phyloP scores from a whole-genome alignment of 129 eudicot genomes.

The Centrapalus pauciflorus region DNA sequence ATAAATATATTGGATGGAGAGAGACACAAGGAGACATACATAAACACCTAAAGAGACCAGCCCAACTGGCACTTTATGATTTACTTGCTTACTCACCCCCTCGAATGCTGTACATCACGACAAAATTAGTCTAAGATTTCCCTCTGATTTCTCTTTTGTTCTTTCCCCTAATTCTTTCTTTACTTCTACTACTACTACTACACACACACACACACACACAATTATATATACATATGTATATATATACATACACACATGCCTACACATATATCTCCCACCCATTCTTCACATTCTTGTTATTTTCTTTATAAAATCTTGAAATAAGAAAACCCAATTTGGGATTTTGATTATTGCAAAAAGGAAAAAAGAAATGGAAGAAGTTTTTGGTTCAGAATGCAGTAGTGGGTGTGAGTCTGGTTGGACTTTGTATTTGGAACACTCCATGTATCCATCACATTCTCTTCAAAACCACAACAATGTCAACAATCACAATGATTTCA shows the following conservation, averaged over 20 bases:
- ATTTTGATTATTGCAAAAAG: conserved; percentile 16
- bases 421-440: conserved; percentile 73
- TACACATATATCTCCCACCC: conserved; percentile 1
- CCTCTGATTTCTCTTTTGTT: conserved; percentile 36
- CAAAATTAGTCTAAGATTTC: conserved; percentile 54
- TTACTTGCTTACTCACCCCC: conserved; percentile 23
- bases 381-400: conserved; percentile 49
- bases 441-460: conserved; percentile 38
- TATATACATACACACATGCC: not conserved
- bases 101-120: conserved; percentile 29
- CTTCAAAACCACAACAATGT: conserved; percentile 19
- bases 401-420: conserved; percentile 95
- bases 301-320: not conserved
- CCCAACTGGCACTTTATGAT: conserved; percentile 55
- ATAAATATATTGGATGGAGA: not conserved
- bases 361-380: conserved; percentile 42
- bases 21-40: conserved; percentile 25
- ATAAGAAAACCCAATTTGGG: conserved; percentile 13
- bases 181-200: not conserved
- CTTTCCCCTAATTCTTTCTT: conserved; percentile 6
- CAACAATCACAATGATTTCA: conserved; percentile 8
- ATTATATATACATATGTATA: not conserved
- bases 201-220: not conserved
- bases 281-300: not conserved
- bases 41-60: conserved; percentile 30